Base-by-base conservation (phyloP, 345 rosid species). In the Populus davidiana region DNA sequence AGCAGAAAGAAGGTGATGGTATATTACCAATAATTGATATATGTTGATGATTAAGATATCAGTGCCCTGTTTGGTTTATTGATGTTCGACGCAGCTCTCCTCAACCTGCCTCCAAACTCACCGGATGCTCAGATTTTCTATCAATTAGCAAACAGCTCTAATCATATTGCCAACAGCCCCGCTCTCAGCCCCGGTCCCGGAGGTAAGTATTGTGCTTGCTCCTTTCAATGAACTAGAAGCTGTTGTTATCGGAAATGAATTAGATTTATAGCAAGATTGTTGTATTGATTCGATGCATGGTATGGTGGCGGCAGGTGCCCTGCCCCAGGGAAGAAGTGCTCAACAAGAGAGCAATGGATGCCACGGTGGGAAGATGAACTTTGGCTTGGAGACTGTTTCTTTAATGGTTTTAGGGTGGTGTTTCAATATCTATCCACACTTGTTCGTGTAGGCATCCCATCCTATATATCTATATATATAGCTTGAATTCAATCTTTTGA, bases 51-150 rank as follows among this genome's bases (percentile, higher is more conserved):
- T 43, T 43, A 43, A 43, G 47, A 38, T 38, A 38, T 31, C 27
- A 16, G 49, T 17, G n/a, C 21, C 29, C 39, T 49, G 33, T 33
- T 20, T 49, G 14, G 29, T 31, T 17, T 33, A 43, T 35, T 23
- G 4, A 44, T 11, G 29, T 18, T 74, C 20, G 17, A 47, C 74
- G 75, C 87, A 88, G 91, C 83, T 47, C 89, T 90, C 63, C 83
- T 91, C 16, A 87, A 90, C 80, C 31, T 91, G 87, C 86, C 86
- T 70, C 92, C 96, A 3, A 87, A 86, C n/a, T 90, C 96, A 52
- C 86, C 90, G 43, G 91, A 91, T 50, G 93, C 96, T 69, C 89
- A 90, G 80, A 85, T 89, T 17, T 91, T 91, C 75, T 86, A 87
- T 73, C 91, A 87, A 69, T 69, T 88, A 69, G 82, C 36, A 0